Percentiles rank a stretch among this genome's conserved stretches.
These are phyloP conservation scores for Plectosphaerella cucumerina DNA, from an alignment of 2,329 filamentous ascomycete genomes.

Conservation along the genomic window DNA sequence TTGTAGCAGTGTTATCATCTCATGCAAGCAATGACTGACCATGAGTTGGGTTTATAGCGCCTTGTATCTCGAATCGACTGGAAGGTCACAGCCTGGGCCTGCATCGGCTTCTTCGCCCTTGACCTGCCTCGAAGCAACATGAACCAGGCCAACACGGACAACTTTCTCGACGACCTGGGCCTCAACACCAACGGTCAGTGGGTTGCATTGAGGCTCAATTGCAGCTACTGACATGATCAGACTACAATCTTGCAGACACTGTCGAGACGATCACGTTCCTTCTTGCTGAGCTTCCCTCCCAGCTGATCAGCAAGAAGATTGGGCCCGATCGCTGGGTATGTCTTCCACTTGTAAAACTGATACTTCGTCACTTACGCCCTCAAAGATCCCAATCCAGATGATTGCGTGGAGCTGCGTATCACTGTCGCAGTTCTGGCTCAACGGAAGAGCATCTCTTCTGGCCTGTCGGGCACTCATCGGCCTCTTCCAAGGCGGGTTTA, in stretches of 20 bases:
- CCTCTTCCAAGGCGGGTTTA: constrained; percentile 49
- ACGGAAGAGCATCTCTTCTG: constrained; percentile 22
- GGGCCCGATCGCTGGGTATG: constrained; percentile 31
- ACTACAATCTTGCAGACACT: constrained; percentile 47
- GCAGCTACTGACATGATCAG: too few species aligned
- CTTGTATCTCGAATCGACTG: constrained; percentile 41
- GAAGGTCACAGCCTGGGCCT: constrained; percentile 45
- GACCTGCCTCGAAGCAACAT: constrained; percentile 46
- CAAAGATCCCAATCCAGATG: constrained; percentile 39
- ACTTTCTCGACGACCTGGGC: constrained; percentile 37
- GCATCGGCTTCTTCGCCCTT: constrained; percentile 49
- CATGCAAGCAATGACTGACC: background rate
- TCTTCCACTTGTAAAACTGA: too few species aligned
- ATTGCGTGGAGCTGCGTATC: constrained; percentile 27
- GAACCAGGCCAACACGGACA: constrained; percentile 42
- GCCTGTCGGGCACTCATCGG: constrained; percentile 32
- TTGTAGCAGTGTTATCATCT: too few species aligned
- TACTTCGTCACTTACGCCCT: background rate
- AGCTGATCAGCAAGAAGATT: constrained; percentile 52
- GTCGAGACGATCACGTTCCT: constrained; percentile 47
- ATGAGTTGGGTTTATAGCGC: background rate
- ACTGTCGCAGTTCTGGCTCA: constrained; percentile 26
- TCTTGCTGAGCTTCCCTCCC: constrained; percentile 55
- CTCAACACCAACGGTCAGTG: constrained; percentile 31
- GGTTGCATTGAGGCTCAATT: background rate